Base-by-base conservation (phyloP, 2,329 filamentous ascomycete species). In the Massarina eburnea region DNA sequence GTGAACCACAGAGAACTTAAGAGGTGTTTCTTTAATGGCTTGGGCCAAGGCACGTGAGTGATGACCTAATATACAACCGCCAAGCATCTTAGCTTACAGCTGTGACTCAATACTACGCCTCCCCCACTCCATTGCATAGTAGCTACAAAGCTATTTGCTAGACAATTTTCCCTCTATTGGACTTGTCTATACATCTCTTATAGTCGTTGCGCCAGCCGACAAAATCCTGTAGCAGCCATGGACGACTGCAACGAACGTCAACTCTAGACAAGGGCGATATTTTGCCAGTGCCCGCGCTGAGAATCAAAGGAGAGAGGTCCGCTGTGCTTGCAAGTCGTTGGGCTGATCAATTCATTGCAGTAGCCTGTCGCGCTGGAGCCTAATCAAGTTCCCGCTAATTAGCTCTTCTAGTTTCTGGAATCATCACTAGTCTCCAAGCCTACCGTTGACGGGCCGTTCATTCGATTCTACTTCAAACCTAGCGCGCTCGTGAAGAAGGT, bases 231-330 rank as follows among this genome's bases (percentile, higher is more conserved):
- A 43, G 36, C 21, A 27, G 36, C 22, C 21, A 14, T 17, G 32
- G 18, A 34, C 8, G 6, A 34, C 74, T 91, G 29, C 80, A 85
- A 71, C 90, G 87, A 86, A 89, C 87, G 6, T 75, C 80, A 52
- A 80, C 82, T 12, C 75, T 90, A 18, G 88, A 91, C 54, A 88
- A 90, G 74, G 88, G 88, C 36, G 88, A 92, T 71, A 73, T 91
- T 52, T 79, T 86, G 38, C 83, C 88, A n/a, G 81, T 88, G n/a
- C 85, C 88, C 15, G 85, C 87, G 24, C 78, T 92, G 51, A 79
- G 86, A 48, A 72, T 91, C 61, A 89, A 81, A 62, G 73, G 73
- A 48, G 78, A 77, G 65, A 79, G 79, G 57, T 78, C 79, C 6
- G 66, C 75, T 34, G 76, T 79, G 41, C 63, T 79, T 22, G 71